A percentile compares a stretch with the other conserved stretches of the same genome.
Evolutionary conservation across 768 basidiomycete genomes (phyloP).

Genomic region (Termitomyces sp.): DNA sequence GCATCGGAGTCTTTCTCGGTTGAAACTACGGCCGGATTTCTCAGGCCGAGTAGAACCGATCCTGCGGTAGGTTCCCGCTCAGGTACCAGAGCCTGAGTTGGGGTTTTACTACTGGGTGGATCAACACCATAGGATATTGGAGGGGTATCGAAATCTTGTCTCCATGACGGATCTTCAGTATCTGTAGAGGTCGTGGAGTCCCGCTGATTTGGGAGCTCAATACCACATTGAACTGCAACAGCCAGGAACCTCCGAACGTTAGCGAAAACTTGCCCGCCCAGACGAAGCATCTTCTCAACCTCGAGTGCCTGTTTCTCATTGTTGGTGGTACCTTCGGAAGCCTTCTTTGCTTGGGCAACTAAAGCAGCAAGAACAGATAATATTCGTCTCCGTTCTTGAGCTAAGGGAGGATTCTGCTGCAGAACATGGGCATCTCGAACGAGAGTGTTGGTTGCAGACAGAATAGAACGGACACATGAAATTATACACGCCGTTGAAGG

Average conservation of each 20-base stretch:
- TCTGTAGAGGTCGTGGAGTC: slow-evolving; percentile 29
- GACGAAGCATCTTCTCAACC: slow-evolving; percentile 73
- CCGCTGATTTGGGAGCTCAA: slow-evolving; percentile 57
- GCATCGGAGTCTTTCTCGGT: slow-evolving; percentile 34
- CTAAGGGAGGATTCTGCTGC: slow-evolving; percentile 59
- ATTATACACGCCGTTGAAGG: slow-evolving; percentile 95
- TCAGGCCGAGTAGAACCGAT: slow-evolving; percentile 40
- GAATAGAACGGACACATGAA: slow-evolving; percentile 84
- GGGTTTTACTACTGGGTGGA: slow-evolving; percentile 31
- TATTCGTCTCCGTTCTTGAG: slow-evolving; percentile 77
- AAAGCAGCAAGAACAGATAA: slow-evolving; percentile 77
- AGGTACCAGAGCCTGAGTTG: slow-evolving; percentile 27
- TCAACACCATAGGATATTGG: slow-evolving; percentile 21
- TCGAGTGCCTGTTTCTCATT: slow-evolving; percentile 50
- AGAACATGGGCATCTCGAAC: slow-evolving; percentile 78
- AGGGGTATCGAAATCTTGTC: slow-evolving; percentile 24
- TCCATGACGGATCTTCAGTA: slow-evolving; percentile 27
- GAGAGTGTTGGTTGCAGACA: slow-evolving; percentile 80
- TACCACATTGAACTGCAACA: slow-evolving; percentile 70
- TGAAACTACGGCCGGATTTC: slow-evolving; percentile 20
- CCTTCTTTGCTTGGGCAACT: slow-evolving; percentile 75
- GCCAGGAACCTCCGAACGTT: slow-evolving; percentile 79
- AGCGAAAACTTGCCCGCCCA: slow-evolving; percentile 78
- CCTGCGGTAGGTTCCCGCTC: slow-evolving; percentile 23
- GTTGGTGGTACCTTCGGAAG: slow-evolving; percentile 47